These are phyloP conservation scores for Phenoliferia sp. DNA, from an alignment of 1,284 basidiomycete species.

Conservation along the genomic window DNA sequence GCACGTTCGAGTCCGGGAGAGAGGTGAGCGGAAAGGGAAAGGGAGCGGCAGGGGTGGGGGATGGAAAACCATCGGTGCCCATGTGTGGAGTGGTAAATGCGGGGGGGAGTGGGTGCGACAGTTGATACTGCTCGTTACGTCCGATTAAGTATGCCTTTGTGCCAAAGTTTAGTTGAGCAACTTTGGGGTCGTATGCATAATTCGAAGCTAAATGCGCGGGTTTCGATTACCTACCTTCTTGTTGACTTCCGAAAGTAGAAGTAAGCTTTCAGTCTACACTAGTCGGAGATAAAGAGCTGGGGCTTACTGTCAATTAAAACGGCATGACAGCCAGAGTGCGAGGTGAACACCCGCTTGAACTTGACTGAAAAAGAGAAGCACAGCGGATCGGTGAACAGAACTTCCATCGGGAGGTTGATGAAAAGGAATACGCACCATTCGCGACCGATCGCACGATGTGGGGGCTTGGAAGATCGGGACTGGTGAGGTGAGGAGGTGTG, in stretches of 20 bases:
- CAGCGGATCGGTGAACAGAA: neutral
- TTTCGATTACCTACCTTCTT: too few species aligned
- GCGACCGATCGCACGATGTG: slow-evolving; percentile 80
- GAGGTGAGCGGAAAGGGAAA: slow-evolving; percentile 54
- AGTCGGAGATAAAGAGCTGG: neutral
- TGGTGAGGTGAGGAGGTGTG: slow-evolving; percentile 31
- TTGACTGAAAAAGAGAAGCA: slow-evolving; percentile 41
- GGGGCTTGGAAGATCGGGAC: slow-evolving; percentile 75
- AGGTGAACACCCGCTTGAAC: slow-evolving; percentile 63
- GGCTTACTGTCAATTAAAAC: slow-evolving; percentile 58
- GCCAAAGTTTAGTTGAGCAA: too few species aligned
- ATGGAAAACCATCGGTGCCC: slow-evolving; percentile 53
- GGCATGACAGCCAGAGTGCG: slow-evolving; percentile 66
- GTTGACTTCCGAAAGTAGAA: slow-evolving; percentile 8
- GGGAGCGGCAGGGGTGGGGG: slow-evolving; percentile 49
- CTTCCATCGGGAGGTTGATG: too few species aligned
- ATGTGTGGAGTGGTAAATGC: slow-evolving; percentile 35
- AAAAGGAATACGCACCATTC: slow-evolving; percentile 53
- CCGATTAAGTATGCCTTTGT: slow-evolving; percentile 80
- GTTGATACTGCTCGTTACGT: slow-evolving; percentile 54
- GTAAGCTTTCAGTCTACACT: too few species aligned
- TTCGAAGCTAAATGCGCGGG: too few species aligned
- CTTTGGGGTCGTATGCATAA: too few species aligned
- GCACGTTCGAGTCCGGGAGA: slow-evolving; percentile 37
- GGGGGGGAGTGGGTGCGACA: slow-evolving; percentile 35